Evolutionary conservation across 1,284 basidiomycete species (phyloP).

Genomic region (Trametes sp.): DNA sequence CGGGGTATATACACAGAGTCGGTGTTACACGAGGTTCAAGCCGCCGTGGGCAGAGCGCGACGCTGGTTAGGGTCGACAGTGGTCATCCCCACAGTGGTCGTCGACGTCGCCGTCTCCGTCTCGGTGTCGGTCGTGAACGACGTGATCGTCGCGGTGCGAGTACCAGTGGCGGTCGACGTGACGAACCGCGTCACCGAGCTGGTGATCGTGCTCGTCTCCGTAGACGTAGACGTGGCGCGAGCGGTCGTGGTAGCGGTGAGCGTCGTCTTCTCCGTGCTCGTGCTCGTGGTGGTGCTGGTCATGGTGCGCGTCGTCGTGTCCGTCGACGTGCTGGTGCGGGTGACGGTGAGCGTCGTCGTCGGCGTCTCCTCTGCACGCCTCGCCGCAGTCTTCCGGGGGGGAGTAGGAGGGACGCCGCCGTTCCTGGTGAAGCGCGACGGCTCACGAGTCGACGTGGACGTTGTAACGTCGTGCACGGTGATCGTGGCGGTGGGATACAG

Average conservation of each 20-base stretch:
- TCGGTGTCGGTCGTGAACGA: conserved; percentile 8
- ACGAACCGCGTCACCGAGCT: neutral
- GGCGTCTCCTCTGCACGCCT: conserved; percentile 54
- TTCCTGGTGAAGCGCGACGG: too few species aligned
- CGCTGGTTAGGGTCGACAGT: neutral
- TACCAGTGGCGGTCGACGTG: conserved; percentile 3
- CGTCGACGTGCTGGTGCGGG: neutral
- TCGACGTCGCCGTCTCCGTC: conserved; percentile 2
- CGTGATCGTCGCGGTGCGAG: neutral
- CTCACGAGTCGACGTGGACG: neutral
- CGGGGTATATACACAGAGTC: too few species aligned
- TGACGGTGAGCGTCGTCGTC: neutral
- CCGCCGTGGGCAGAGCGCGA: neutral
- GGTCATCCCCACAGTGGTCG: neutral
- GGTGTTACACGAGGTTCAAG: too few species aligned
- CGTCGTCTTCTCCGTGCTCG: conserved; percentile 1
- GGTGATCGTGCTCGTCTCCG: conserved; percentile 11
- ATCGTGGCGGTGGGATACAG: neutral
- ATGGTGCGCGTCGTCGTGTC: neutral
- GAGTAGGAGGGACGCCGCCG: too few species aligned
- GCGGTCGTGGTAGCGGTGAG: conserved; percentile 5
- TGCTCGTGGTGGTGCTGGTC: conserved; percentile 3
- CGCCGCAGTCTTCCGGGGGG: too few species aligned
- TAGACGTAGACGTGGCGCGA: neutral
- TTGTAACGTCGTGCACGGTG: neutral